Evolutionary conservation across 2,329 filamentous ascomycete species (phyloP), one percentile per base, ranked within the genome.

Genomic region (Pseudogymnoascus sp.): DNA sequence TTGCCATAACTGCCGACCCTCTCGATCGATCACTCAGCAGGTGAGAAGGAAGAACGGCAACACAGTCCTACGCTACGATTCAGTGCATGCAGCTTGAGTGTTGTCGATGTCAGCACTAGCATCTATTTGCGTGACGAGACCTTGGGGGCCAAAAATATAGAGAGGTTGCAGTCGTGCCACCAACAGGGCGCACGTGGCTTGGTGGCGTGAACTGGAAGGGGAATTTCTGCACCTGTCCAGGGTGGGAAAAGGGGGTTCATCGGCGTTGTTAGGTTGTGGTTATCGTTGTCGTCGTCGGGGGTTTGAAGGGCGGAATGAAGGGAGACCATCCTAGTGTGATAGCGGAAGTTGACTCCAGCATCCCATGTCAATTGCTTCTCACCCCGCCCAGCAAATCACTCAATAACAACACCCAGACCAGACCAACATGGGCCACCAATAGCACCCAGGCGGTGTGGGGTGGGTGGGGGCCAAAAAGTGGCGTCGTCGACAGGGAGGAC

Each of bases 331-430:
- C 28, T 57, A 16, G 48, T 11, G 48, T 31, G 48, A 57, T 31
- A 57, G 48, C 48, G 48, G 48, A 57, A 57, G 48, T 57, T 57
- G 28, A 57, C 8, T 57, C 48, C 16, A 57, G n/a, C n/a, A 19
- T 34, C 14, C 25, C 25, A 6, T 57, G 48, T 57, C 25, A 19
- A 34, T 34, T 11, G 25, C 28, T 16, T 3, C 11, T 57, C 5
- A 6, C 25, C n/a, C n/a, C 25, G 25, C 48, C 25, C 25, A 57
- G 48, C 25, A 57, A 57, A 31, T 19, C 28, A 34, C 28, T 57
- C 48, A 19, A 34, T 57, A 57, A 34, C 48, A 25, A 25, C 23
- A 25, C 23, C 23, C 6, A 25, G 23, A 57, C 48, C 10, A 31
- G 48, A 57, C 48, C 48, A 11, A 3, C 16, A 25, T 54, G 48